Percentiles rank a stretch among this genome's conserved stretches.
These are phyloP conservation scores for Juglanconis juglandina DNA, from an alignment of 2,329 filamentous ascomycete genomes.

Conservation along the genomic window DNA sequence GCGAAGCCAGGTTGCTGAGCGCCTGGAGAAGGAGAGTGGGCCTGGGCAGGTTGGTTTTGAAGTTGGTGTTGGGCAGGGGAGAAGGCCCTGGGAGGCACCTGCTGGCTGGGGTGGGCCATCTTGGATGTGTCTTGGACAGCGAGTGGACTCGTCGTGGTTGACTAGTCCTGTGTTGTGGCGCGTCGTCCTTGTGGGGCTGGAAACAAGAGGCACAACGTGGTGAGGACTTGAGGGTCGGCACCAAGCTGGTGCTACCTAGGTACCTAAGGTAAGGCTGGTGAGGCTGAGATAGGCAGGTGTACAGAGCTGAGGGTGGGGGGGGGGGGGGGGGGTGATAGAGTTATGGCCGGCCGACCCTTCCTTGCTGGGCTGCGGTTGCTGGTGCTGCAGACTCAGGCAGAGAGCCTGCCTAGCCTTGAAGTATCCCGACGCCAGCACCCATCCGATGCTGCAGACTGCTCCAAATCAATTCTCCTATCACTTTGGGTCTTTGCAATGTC, in stretches of 20 bases:
- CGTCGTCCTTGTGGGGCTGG: no score
- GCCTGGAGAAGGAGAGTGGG: conserved; percentile 55
- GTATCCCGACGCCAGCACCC: conserved; percentile 4
- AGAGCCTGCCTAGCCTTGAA: conserved; percentile 18
- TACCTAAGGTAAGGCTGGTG: no score
- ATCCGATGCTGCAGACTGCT: conserved; percentile 2
- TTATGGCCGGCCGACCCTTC: no score
- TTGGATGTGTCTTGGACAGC: not conserved
- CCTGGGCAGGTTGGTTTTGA: not conserved
- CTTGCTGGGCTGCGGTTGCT: not conserved
- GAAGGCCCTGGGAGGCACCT: conserved; percentile 52
- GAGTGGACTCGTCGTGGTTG: not conserved
- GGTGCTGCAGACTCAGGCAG: conserved; percentile 17
- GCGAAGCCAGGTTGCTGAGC: conserved; percentile 51
- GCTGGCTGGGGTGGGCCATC: conserved; percentile 26
- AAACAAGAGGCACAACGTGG: no score
- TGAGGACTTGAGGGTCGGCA: no score
- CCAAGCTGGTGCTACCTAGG: no score
- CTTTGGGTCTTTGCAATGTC: not conserved
- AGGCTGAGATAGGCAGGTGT: no score
- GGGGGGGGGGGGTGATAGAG: no score
- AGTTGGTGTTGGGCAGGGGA: conserved; percentile 53
- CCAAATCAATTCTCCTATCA: not conserved
- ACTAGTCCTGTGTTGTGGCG: no score
- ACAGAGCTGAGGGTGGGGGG: no score